These are phyloP conservation scores for Penicillium cosmopolitanum DNA, from an alignment of 495 filamentous ascomycete species.

Conservation along the genomic window DNA sequence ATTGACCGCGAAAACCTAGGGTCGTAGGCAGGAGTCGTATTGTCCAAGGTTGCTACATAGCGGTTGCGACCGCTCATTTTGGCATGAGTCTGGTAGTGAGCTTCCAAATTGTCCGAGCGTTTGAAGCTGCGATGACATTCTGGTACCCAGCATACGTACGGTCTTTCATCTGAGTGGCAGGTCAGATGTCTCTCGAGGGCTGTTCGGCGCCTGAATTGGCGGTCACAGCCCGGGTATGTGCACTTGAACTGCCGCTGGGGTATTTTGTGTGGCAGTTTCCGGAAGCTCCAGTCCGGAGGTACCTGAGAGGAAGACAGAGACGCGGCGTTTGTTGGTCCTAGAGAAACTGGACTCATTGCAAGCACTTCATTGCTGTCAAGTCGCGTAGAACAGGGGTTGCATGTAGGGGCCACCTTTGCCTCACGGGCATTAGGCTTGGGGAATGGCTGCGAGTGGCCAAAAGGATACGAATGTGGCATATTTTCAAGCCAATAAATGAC, in stretches of 20 bases:
- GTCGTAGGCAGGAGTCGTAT: too few species aligned
- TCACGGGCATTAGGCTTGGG: neutral
- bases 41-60: too few species aligned
- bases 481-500: too few species aligned
- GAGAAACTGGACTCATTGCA: too few species aligned
- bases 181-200: conserved; percentile 56
- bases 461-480: neutral
- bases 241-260: conserved; percentile 22
- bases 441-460: too few species aligned
- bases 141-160: too few species aligned
- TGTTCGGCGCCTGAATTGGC: conserved; percentile 49
- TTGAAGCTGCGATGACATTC: too few species aligned
- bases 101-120: too few species aligned
- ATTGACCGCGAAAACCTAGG: too few species aligned
- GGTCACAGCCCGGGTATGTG: conserved; percentile 28
- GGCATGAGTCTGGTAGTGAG: too few species aligned
- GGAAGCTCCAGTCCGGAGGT: neutral
- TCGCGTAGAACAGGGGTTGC: neutral
- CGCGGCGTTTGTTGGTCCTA: neutral
- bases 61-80: too few species aligned
- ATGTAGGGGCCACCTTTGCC: neutral
- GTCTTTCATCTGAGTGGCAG: conserved; percentile 45
- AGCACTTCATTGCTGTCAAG: too few species aligned
- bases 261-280: neutral
- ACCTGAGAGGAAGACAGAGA: neutral